These are phyloP conservation scores for Neocucurbitaria cava DNA, from an alignment of 2,329 filamentous ascomycete species.

Conservation along the genomic window DNA sequence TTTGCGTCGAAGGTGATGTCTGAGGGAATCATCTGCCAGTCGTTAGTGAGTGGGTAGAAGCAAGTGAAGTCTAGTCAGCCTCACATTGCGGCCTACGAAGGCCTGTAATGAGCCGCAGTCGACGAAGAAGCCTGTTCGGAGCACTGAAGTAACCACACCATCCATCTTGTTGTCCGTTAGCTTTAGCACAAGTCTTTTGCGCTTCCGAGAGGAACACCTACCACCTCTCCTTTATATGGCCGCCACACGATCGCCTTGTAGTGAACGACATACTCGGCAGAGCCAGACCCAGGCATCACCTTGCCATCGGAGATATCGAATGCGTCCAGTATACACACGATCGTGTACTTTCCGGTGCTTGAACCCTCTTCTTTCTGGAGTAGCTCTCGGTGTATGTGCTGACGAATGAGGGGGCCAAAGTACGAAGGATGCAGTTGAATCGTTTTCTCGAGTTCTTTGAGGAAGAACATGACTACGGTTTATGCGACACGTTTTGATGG, in stretches of 20 bases:
- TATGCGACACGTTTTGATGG: conserved; percentile 13
- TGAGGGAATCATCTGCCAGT: conserved; percentile 78
- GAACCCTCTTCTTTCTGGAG: conserved; percentile 93
- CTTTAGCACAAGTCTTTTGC: conserved; percentile 3
- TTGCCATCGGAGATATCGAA: conserved; percentile 93
- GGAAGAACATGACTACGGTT: conserved; percentile 83
- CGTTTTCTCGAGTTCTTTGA: conserved; percentile 93
- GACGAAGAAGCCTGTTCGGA: conserved; percentile 89
- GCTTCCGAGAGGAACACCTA: conserved; percentile 57
- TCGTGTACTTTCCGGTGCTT: conserved; percentile 94
- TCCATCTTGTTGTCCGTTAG: conserved; percentile 72
- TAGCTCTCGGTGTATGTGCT: conserved; percentile 87
- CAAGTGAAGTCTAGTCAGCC: conserved; percentile 40
- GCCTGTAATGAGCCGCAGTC: conserved; percentile 79
- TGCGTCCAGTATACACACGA: conserved; percentile 97
- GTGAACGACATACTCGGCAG: conserved; percentile 92
- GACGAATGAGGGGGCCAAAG: conserved; percentile 92
- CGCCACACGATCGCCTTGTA: conserved; percentile 98
- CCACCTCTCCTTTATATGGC: conserved; percentile 97
- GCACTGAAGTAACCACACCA: conserved; percentile 89
- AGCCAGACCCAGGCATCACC: conserved; percentile 87
- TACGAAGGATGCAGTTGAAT: conserved; percentile 97
- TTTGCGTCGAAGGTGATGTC: conserved; percentile 96
- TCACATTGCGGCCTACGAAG: conserved; percentile 83
- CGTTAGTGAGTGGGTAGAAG: conserved; percentile 28